phyloP scores from a whole-genome alignment of 176 grass and related monocot genomes.

The Tillandsia fasciculata region DNA sequence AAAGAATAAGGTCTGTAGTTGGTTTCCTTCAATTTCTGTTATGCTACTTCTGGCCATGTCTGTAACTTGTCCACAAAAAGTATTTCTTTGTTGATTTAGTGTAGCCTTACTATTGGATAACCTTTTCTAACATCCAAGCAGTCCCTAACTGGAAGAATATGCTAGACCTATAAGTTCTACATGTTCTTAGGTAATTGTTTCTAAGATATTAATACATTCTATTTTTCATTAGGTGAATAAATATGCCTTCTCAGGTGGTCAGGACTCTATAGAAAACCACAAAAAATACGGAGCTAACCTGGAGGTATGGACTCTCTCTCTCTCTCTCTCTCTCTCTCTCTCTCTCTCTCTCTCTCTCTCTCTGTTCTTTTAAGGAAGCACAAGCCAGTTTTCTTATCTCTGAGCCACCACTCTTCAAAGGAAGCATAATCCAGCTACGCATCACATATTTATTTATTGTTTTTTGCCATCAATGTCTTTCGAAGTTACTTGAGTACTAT shows the following conservation, averaged over 20 bases:
- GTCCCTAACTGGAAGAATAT: neutral
- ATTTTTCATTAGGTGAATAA: constrained; percentile 57
- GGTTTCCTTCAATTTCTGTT: neutral
- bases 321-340: neutral
- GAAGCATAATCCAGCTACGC: too few relatives aligned
- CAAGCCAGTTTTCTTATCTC: neutral
- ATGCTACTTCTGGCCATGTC: neutral
- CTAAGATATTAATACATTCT: constrained; percentile 10
- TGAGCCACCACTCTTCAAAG: neutral
- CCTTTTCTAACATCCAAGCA: too few relatives aligned
- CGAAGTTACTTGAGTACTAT: neutral
- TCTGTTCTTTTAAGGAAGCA: neutral
- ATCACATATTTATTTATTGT: neutral
- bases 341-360: neutral
- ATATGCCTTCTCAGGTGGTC: constrained; percentile 91
- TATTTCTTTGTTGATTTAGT: too few relatives aligned
- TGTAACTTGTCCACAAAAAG: too few relatives aligned
- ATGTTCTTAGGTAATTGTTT: neutral
- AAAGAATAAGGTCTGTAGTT: constrained; percentile 51
- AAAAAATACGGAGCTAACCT: constrained; percentile 90
- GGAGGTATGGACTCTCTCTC: constrained; percentile 29
- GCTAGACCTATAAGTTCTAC: neutral
- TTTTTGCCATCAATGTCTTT: neutral
- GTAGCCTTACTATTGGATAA: too few relatives aligned
- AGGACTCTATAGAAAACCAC: constrained; percentile 74